Percentiles rank a stretch among this genome's conserved stretches.
Evolutionary conservation across 257 asterid genomes (phyloP).

Genomic region (Scutellaria baicalensis): DNA sequence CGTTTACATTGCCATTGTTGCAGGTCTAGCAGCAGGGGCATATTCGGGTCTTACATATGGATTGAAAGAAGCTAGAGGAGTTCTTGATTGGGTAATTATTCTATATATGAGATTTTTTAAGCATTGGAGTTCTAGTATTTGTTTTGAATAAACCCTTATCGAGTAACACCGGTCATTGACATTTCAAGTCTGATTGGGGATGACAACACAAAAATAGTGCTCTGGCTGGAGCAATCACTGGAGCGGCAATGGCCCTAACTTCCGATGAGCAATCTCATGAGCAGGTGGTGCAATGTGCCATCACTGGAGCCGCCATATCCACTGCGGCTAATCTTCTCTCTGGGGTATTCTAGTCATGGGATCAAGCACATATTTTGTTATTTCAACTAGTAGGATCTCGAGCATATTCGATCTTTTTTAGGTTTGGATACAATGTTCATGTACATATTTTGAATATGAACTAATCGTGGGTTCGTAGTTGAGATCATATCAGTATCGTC

Average conservation of each 20-base stretch:
- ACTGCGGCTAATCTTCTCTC: conserved; percentile 81
- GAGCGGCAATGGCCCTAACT: conserved; percentile 79
- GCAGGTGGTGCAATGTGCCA: conserved; percentile 72
- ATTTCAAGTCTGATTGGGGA: too few species aligned
- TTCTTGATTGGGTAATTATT: conserved; percentile 73
- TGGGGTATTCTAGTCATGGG: conserved; percentile 50
- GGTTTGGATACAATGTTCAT: neutral
- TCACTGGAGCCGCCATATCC: conserved; percentile 91
- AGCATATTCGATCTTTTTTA: neutral
- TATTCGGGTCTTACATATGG: conserved; percentile 92
- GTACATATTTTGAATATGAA: neutral
- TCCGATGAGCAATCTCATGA: conserved; percentile 61
- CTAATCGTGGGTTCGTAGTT: neutral
- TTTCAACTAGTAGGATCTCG: neutral
- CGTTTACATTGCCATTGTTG: neutral
- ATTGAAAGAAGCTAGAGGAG: conserved; percentile 78
- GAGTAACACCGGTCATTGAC: too few species aligned
- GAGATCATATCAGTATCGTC: neutral
- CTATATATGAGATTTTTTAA: too few species aligned
- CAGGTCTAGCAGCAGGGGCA: conserved; percentile 92
- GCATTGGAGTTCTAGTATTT: too few species aligned
- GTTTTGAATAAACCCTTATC: too few species aligned
- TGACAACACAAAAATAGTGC: conserved; percentile 73
- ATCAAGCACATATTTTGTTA: neutral
- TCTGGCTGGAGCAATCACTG: conserved; percentile 83